Evolutionary conservation across 805 yeast species (phyloP).

Genomic region (Nakazawaea ishiwadae): DNA sequence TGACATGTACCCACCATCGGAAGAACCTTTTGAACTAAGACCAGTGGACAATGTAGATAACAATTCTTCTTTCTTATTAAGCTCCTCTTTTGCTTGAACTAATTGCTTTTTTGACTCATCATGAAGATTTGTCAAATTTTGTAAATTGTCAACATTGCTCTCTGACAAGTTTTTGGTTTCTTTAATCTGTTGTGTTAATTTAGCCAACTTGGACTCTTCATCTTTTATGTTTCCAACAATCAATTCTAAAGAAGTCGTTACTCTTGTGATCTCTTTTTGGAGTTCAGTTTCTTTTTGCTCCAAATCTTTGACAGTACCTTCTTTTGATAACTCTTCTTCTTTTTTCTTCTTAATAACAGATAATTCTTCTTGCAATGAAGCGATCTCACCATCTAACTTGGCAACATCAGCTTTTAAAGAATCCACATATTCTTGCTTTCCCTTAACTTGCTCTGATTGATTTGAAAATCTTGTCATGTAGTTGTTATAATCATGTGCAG

Average conservation of each 20-base stretch:
- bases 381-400: constrained; percentile 49
- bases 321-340: constrained; percentile 55
- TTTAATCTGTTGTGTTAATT: constrained; percentile 28
- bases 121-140: constrained; percentile 40
- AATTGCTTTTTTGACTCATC: constrained; percentile 38
- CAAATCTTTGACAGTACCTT: constrained; percentile 53
- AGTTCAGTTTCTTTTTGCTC: constrained; percentile 53
- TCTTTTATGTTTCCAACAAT: constrained; percentile 54
- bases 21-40: constrained; percentile 75
- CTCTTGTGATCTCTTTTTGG: constrained; percentile 61
- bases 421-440: constrained; percentile 34
- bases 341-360: constrained; percentile 45
- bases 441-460: constrained; percentile 37
- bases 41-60: constrained; percentile 83
- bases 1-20: constrained; percentile 71
- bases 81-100: constrained; percentile 38
- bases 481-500: constrained; percentile 65
- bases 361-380: constrained; percentile 56
- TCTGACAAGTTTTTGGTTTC: constrained; percentile 29
- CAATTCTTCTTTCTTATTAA: constrained; percentile 67
- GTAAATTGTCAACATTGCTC: constrained; percentile 32
- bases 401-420: constrained; percentile 40
- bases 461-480: constrained; percentile 36
- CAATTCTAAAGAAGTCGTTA: constrained; percentile 59
- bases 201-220: constrained; percentile 34